phyloP scores from a whole-genome alignment of 1,284 basidiomycete genomes.

The Albatrellus sp. region DNA sequence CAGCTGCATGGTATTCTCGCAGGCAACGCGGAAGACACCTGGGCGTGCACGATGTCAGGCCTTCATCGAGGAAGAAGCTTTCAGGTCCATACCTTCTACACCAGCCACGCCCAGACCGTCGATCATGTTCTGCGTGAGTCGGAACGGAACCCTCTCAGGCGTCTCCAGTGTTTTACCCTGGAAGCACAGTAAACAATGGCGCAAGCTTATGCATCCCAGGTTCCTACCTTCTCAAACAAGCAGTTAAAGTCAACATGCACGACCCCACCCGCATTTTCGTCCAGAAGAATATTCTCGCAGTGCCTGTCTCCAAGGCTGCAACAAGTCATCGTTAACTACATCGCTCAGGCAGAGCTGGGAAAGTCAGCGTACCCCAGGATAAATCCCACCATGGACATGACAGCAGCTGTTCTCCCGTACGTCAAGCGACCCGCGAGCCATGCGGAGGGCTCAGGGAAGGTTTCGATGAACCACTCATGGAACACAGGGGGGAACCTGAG shows the following conservation, averaged over 20 bases:
- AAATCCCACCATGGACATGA: constrained; percentile 99
- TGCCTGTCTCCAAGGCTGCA: constrained; percentile 94
- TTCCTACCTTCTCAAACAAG: constrained; percentile 81
- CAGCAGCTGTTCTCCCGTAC: constrained; percentile 86
- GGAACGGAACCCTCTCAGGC: constrained; percentile 90
- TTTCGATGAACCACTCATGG: constrained; percentile 95
- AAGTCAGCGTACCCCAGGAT: constrained; percentile 75
- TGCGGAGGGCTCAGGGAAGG: constrained; percentile 91
- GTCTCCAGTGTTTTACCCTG: constrained; percentile 84
- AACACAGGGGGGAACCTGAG: constrained; percentile 75
- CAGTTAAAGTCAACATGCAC: constrained; percentile 99
- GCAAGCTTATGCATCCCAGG: constrained; percentile 4
- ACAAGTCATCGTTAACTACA: neutral
- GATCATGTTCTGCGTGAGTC: constrained; percentile 89
- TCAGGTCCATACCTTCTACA: constrained; percentile 58
- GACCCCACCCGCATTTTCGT: constrained; percentile 80
- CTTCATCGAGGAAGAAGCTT: neutral
- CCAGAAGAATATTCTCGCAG: constrained; percentile 93
- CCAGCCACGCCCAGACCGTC: constrained; percentile 92
- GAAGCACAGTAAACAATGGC: neutral
- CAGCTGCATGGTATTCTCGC: constrained; percentile 84
- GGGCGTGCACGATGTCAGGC: constrained; percentile 1
- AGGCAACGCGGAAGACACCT: constrained; percentile 89
- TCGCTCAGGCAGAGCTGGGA: neutral
- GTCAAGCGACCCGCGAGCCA: constrained; percentile 86